A percentile compares a stretch with the other conserved stretches of the same genome.
These are phyloP conservation scores for Starmerella tilneyi DNA, from an alignment of 805 yeast genomes.

Conservation along the genomic window DNA sequence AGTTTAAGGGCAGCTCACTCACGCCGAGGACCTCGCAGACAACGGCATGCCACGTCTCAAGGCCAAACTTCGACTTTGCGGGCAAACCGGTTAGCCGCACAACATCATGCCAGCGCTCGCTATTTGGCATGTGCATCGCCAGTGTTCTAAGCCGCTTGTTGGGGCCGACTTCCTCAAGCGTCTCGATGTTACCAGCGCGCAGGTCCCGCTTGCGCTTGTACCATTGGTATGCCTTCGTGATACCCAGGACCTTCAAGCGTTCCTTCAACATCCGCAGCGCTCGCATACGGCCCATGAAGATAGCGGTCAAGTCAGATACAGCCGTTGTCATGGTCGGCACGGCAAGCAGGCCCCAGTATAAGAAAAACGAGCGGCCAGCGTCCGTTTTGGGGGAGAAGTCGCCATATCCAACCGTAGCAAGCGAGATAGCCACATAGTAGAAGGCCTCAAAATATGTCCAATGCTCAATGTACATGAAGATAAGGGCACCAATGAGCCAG, in stretches of 20 bases:
- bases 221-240: neutral
- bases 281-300: neutral
- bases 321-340: slow-evolving; percentile 68
- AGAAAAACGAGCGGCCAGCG: slow-evolving; percentile 63
- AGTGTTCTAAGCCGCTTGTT: neutral
- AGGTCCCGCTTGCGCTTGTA: neutral
- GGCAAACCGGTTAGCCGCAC: neutral
- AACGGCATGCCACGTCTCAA: slow-evolving; percentile 14
- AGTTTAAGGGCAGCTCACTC: neutral
- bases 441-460: slow-evolving; percentile 65
- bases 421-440: slow-evolving; percentile 68
- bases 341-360: slow-evolving; percentile 71
- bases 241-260: neutral
- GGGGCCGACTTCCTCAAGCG: too few species aligned
- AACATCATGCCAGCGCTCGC: slow-evolving; percentile 5
- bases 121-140: neutral
- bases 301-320: slow-evolving; percentile 17
- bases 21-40: slow-evolving; percentile 3
- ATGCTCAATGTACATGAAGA: slow-evolving; percentile 41
- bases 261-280: neutral
- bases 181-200: neutral
- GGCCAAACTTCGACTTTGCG: slow-evolving; percentile 1
- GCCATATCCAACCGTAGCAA: slow-evolving; percentile 80
- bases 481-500: slow-evolving; percentile 65
- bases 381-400: slow-evolving; percentile 52